phyloP scores from a whole-genome alignment of 2,329 filamentous ascomycete genomes.

The Venturia aucupariae region DNA sequence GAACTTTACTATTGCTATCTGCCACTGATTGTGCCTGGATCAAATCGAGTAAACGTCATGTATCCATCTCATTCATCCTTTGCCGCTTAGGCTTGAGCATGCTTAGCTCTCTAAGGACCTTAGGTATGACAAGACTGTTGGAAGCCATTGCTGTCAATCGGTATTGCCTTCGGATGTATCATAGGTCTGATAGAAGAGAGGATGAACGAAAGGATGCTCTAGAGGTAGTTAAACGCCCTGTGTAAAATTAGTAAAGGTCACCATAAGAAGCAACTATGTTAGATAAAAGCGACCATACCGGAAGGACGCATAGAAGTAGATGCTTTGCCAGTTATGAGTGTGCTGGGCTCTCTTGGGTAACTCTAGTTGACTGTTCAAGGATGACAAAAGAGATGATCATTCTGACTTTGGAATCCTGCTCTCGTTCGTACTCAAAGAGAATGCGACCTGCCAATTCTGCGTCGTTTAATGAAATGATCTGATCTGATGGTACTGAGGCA shows the following conservation, averaged over 20 bases:
- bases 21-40: background rate
- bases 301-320: background rate
- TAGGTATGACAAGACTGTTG: background rate
- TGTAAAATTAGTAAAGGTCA: background rate
- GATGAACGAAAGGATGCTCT: background rate
- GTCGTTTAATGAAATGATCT: no score
- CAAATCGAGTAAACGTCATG: background rate
- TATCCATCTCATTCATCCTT: background rate
- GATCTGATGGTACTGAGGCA: no score
- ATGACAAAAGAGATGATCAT: no score
- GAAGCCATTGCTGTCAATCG: background rate
- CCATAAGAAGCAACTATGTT: background rate
- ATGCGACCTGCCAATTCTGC: no score
- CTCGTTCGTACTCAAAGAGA: no score
- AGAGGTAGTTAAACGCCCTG: background rate
- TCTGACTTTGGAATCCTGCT: no score
- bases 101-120: background rate
- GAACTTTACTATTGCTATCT: background rate
- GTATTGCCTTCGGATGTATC: background rate
- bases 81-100: no score
- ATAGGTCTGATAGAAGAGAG: background rate
- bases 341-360: background rate
- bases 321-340: background rate
- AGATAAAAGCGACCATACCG: background rate
- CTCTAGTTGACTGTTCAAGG: no score